Conservation (phyloP, 495 filamentous ascomycete species). For the Hypoxylon subgilvum region DNA sequence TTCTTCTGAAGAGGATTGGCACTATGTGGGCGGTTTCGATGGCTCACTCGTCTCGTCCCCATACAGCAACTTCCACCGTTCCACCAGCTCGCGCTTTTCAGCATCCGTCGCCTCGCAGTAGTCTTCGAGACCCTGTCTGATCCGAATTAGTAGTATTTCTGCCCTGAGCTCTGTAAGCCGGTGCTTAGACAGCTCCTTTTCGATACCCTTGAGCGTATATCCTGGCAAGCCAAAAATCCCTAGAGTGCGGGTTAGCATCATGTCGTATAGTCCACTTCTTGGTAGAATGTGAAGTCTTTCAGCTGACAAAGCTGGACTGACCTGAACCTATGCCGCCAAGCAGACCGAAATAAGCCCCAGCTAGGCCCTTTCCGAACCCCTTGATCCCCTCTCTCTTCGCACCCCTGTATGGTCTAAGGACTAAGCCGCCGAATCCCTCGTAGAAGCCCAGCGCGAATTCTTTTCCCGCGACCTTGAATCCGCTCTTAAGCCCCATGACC, state of each 20-base stretch:
- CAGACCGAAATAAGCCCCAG: constrained; percentile 1
- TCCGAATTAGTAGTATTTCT: constrained; percentile 30
- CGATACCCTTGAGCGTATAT: constrained; percentile 67
- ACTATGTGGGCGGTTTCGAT: too few relatives aligned
- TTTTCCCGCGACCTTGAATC: constrained; percentile 58
- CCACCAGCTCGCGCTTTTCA: constrained; percentile 36
- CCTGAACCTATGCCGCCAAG: constrained; percentile 1
- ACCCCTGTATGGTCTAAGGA: constrained; percentile 45
- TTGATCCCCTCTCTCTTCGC: constrained; percentile 48
- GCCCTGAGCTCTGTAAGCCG: constrained; percentile 33
- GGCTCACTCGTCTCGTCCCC: background rate
- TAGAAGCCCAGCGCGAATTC: constrained; percentile 53
- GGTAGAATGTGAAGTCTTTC: background rate
- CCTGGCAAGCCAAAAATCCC: constrained; percentile 59
- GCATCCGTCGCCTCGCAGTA: constrained; percentile 24
- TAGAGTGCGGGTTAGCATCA: constrained; percentile 1
- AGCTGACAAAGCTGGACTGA: background rate
- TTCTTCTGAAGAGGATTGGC: too few relatives aligned
- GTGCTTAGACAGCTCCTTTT: constrained; percentile 64
- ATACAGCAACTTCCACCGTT: constrained; percentile 37
- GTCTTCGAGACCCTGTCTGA: constrained; percentile 38
- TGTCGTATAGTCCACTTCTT: too few relatives aligned
- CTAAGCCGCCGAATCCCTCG: constrained; percentile 45
- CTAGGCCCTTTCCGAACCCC: constrained; percentile 45
- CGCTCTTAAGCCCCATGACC: constrained; percentile 63